These are phyloP conservation scores for Dimocarpus longan DNA, from an alignment of 345 rosid species.

Conservation along the genomic window DNA sequence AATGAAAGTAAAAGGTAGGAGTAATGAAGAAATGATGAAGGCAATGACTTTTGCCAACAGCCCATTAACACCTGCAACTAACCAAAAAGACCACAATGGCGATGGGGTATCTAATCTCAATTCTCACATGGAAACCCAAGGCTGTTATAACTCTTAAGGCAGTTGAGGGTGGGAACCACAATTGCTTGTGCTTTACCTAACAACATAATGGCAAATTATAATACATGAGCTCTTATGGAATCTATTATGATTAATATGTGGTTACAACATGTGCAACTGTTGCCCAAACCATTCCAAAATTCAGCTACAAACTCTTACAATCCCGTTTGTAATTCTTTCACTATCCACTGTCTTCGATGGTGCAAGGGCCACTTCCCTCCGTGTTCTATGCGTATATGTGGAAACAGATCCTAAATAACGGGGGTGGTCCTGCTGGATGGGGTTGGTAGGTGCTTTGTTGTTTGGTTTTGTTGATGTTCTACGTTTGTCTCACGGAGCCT, in stretches of 20 bases:
- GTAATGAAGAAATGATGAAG: background rate
- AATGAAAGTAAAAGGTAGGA: background rate
- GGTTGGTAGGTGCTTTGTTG: too few species aligned
- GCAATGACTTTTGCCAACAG: background rate
- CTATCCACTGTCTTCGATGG: too few species aligned
- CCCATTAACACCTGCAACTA: conserved; percentile 5
- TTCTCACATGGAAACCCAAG: conserved; percentile 1
- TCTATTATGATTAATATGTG: background rate
- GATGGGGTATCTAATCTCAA: background rate
- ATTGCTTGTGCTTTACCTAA: conserved; percentile 20
- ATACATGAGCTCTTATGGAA: conserved; percentile 10
- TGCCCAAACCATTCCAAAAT: background rate
- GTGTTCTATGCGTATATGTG: too few species aligned
- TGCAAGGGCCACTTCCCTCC: too few species aligned
- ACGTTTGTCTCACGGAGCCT: too few species aligned
- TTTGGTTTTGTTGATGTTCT: too few species aligned
- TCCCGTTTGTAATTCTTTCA: too few species aligned
- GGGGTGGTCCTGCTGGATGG: too few species aligned
- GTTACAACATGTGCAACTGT: conserved; percentile 18
- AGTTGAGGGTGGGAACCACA: conserved; percentile 19
- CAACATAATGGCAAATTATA: conserved; percentile 34
- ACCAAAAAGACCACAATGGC: too few species aligned
- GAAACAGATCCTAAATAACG: too few species aligned
- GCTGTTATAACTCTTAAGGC: background rate
- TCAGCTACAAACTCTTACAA: too few species aligned